Evolutionary conservation across 352 stramenopile species (phyloP).

Genomic region (Globisporangium mamillatum): DNA sequence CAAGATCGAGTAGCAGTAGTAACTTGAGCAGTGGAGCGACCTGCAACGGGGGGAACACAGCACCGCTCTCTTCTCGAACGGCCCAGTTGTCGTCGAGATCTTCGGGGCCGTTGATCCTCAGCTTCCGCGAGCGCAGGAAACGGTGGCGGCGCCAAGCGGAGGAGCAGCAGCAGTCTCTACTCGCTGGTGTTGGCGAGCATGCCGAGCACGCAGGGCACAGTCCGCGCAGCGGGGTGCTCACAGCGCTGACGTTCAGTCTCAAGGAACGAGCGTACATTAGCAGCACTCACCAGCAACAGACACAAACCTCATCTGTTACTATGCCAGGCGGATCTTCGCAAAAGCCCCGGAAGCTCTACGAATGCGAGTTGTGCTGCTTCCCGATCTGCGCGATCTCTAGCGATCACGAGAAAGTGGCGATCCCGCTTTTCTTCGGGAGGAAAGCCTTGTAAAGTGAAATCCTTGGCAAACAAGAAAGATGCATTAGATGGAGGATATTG

Average conservation of each 20-base stretch:
- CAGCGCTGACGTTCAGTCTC: conserved; percentile 8
- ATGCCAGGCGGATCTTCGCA: neutral
- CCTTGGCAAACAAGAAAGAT: neutral
- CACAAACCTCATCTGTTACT: conserved; percentile 6
- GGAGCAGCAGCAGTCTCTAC: conserved; percentile 3
- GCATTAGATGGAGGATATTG: neutral
- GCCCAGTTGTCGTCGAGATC: conserved; percentile 4
- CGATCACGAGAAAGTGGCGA: conserved; percentile 15
- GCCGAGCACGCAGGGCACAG: neutral
- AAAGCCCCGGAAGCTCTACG: conserved; percentile 30
- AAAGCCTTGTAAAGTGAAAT: neutral
- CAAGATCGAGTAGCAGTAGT: neutral
- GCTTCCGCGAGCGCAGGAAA: conserved; percentile 17
- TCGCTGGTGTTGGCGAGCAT: conserved; percentile 8
- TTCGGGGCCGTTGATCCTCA: conserved; percentile 6
- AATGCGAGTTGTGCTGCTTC: conserved; percentile 42
- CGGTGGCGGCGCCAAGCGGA: conserved; percentile 7
- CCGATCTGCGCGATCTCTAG: conserved; percentile 29
- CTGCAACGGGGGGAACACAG: neutral
- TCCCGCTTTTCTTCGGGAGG: conserved; percentile 25
- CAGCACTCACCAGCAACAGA: neutral
- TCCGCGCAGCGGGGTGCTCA: neutral
- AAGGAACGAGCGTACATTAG: conserved; percentile 13
- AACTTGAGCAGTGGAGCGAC: neutral
- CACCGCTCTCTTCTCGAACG: conserved; percentile 5